These are phyloP conservation scores for Hypoxylon fuscum DNA, from an alignment of 495 filamentous ascomycete genomes.

Conservation along the genomic window DNA sequence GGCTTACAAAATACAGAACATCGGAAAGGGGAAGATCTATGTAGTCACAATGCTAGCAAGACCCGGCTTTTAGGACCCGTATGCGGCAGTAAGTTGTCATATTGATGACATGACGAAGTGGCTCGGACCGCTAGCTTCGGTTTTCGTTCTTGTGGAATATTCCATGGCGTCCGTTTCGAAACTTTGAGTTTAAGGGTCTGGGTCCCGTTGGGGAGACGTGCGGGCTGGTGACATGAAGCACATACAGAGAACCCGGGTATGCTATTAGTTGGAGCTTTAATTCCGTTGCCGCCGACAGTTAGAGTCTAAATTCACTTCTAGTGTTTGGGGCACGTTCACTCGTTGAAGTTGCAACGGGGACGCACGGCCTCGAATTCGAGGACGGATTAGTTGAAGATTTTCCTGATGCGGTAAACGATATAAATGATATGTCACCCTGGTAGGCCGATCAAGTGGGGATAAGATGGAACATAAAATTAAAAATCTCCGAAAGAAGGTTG, in stretches of 20 bases:
- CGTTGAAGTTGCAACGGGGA: not conserved
- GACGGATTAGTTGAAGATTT: slow-evolving; percentile 6
- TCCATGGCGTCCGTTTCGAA: not conserved
- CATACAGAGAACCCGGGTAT: slow-evolving; percentile 4
- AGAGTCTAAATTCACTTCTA: slow-evolving; percentile 3
- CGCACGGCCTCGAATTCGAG: slow-evolving; percentile 11
- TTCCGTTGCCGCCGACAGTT: not conserved
- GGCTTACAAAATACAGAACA: not conserved
- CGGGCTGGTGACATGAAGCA: too few relatives aligned
- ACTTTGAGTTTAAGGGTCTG: not conserved
- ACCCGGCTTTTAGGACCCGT: not conserved
- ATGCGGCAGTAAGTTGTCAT: not conserved
- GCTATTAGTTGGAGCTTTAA: not conserved
- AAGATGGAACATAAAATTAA: slow-evolving; percentile 40
- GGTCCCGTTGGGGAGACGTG: not conserved
- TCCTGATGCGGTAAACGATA: slow-evolving; percentile 25
- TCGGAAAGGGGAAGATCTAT: slow-evolving; percentile 5
- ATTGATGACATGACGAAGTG: not conserved
- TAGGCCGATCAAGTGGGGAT: slow-evolving; percentile 31
- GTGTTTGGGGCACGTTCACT: not conserved
- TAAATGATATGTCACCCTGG: slow-evolving; percentile 13
- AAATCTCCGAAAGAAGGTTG: slow-evolving; percentile 40
- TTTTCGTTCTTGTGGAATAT: not conserved
- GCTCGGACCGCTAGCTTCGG: not conserved
- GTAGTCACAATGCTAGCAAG: not conserved